Evolutionary conservation across 2,329 filamentous ascomycete genomes (phyloP).

Genomic region (Cladosporium sp.): DNA sequence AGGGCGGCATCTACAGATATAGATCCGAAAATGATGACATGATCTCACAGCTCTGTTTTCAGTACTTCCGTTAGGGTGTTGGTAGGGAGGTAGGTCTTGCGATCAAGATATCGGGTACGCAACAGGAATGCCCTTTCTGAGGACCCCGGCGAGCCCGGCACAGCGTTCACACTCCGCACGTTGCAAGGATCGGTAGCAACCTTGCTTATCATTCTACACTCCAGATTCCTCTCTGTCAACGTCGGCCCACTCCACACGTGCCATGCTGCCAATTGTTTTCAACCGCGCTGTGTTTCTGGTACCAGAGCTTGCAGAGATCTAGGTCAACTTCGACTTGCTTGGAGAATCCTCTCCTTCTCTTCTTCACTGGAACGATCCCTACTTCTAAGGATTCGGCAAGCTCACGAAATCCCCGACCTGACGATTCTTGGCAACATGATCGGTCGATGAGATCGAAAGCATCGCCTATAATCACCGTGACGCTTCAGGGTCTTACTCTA

Average conservation of each 20-base stretch:
- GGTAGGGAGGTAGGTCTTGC: background rate
- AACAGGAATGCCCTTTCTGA: no score
- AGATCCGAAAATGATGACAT: background rate
- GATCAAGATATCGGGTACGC: background rate
- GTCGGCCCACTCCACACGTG: background rate
- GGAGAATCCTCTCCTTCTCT: background rate
- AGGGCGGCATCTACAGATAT: background rate
- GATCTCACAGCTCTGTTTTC: background rate
- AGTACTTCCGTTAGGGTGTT: no score
- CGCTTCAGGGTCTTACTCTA: background rate
- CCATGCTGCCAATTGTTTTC: background rate
- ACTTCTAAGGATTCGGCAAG: background rate
- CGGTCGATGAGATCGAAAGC: conserved; percentile 16
- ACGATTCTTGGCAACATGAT: conserved; percentile 6
- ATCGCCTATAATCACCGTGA: background rate
- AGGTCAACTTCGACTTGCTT: background rate
- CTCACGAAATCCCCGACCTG: background rate
- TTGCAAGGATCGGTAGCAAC: background rate
- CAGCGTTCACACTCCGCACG: background rate
- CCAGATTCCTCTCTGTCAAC: background rate
- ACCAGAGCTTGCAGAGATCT: fast-evolving
- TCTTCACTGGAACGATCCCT: background rate
- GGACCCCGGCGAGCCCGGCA: conserved; percentile 1
- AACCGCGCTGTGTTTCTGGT: background rate
- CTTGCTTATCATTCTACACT: background rate